Conservation (phyloP, 2,329 filamentous ascomycete species). For the Seiridium unicorne region DNA sequence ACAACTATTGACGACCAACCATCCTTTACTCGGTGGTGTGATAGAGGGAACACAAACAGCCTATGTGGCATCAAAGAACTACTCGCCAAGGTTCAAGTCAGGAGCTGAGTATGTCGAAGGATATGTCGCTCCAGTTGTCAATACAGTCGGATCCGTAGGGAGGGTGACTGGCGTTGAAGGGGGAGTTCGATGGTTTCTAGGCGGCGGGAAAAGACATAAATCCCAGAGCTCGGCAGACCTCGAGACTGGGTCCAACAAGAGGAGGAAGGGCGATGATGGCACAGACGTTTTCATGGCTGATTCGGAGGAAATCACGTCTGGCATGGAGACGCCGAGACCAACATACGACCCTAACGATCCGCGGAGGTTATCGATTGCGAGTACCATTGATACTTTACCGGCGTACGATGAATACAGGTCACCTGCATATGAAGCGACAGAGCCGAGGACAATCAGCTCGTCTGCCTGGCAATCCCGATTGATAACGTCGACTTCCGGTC, state of each 20-base stretch:
- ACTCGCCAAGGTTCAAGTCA: slow-evolving; percentile 85
- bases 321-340: slow-evolving; percentile 29
- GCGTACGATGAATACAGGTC: slow-evolving; percentile 80
- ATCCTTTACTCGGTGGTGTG: slow-evolving; percentile 81
- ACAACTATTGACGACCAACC: slow-evolving; percentile 81
- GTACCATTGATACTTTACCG: slow-evolving; percentile 72
- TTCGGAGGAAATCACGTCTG: slow-evolving; percentile 23
- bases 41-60: slow-evolving; percentile 82
- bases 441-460: slow-evolving; percentile 22
- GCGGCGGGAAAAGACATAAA: slow-evolving; percentile 52
- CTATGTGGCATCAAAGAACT: slow-evolving; percentile 86
- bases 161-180: slow-evolving; percentile 85
- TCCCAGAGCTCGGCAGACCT: slow-evolving; percentile 42
- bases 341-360: slow-evolving; percentile 29
- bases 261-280: slow-evolving; percentile 50
- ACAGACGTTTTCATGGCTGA: slow-evolving; percentile 4
- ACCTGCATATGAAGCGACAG: slow-evolving; percentile 64
- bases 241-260: slow-evolving; percentile 53
- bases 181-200: slow-evolving; percentile 80
- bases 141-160: slow-evolving; percentile 80
- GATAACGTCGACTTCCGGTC: slow-evolving; percentile 85
- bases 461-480: slow-evolving; percentile 75
- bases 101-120: slow-evolving; percentile 89
- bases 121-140: slow-evolving; percentile 81
- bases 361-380: slow-evolving; percentile 62